Evolutionary conservation across 495 filamentous ascomycete species (phyloP), one percentile per base, ranked within the genome.

Genomic region (Margaritispora aquatica): DNA sequence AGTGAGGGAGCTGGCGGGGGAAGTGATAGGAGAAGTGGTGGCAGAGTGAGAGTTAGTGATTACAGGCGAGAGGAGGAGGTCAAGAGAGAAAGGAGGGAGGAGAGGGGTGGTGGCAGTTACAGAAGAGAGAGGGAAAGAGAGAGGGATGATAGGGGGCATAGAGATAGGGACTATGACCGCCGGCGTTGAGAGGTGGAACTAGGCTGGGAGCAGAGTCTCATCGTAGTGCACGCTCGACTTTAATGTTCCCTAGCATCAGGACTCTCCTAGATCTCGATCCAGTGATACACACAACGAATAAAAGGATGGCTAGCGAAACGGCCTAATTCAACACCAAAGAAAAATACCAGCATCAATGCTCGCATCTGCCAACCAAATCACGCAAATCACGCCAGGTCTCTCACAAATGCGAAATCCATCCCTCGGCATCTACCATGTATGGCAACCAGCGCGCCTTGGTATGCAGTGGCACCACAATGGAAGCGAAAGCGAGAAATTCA

Each of bases 11-110:
- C 36, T 0, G 29, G 26, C 19, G 21, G 47, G 1, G n/a, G 55
- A 10, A 70, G 48, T 3, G 21, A 23, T 29, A 26, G 50, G 27
- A 27, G 17, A 8, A 29, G 24, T 17, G 52, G 41, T 36, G 17
- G 73, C 50, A 80, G 80, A 51, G 66, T 79, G 29, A 64, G 34
- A 26, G 60, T 59, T 10, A 59, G 52, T 31, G 69, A 75, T 57
- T 71, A 68, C 60, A 79, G 71, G 66, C 77, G 71, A 51, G 76
- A 79, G 19, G 73, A 77, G 51, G 68, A 67, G 51, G 58, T 55
- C 47, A 47, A 56, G 20, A 51, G 59, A 23, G 67, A 69, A 53
- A 67, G 31, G 70, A 77, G 59, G 63, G 71, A 46, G 61, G 69
- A 66, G 60, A 71, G 61, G 11, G 60, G 74, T 57, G 62, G 66